phyloP scores from a whole-genome alignment of 2,329 filamentous ascomycete genomes.

The Elsinoe necatrix region DNA sequence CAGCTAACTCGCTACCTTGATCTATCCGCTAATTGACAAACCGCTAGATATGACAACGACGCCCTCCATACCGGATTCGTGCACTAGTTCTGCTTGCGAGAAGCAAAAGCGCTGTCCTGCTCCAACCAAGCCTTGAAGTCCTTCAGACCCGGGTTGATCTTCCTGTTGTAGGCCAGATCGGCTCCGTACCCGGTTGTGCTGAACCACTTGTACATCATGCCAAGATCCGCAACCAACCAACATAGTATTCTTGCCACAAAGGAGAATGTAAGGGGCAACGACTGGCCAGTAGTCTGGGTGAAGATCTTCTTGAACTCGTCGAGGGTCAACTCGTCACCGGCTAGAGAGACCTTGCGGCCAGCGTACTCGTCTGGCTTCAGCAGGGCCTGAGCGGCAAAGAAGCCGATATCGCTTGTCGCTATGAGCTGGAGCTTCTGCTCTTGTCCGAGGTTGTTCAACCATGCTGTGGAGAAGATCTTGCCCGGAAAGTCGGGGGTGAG shows the following conservation, averaged over 20 bases:
- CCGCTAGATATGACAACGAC: too few species aligned
- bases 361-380: slow-evolving; percentile 32
- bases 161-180: slow-evolving; percentile 3
- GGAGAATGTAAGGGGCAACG: slow-evolving; percentile 6
- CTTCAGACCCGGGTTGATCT: slow-evolving; percentile 28
- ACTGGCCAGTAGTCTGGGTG: slow-evolving; percentile 1
- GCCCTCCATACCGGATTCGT: too few species aligned
- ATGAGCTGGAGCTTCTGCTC: slow-evolving; percentile 34
- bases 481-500: slow-evolving; percentile 39
- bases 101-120: slow-evolving; percentile 36
- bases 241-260: slow-evolving; percentile 8
- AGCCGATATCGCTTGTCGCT: slow-evolving; percentile 38
- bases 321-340: slow-evolving; percentile 34
- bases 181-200: slow-evolving; percentile 9
- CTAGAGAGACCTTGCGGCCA: slow-evolving; percentile 34
- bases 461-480: slow-evolving; percentile 34
- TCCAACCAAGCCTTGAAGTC: slow-evolving; percentile 42
- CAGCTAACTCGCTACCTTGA: too few species aligned
- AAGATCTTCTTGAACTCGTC: slow-evolving; percentile 13
- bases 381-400: slow-evolving; percentile 40
- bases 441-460: slow-evolving; percentile 23
- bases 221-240: slow-evolving; percentile 12
- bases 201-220: slow-evolving; percentile 16
- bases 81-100: neutral
- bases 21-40: too few species aligned